phyloP scores from a whole-genome alignment of 257 asterid species.

The Jacaranda copaia region DNA sequence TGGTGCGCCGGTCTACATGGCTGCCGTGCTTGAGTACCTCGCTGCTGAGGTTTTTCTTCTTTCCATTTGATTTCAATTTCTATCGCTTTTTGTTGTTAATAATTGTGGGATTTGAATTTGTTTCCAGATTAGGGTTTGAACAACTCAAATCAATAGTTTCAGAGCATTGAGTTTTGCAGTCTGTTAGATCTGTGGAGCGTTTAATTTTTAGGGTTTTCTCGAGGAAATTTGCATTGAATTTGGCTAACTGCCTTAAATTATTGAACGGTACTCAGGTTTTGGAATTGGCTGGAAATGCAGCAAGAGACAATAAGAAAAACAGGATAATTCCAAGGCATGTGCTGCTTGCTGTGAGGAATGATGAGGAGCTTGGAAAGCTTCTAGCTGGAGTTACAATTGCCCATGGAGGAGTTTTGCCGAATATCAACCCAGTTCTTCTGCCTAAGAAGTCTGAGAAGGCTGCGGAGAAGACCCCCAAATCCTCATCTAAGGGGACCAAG shows the following conservation, averaged over 20 bases:
- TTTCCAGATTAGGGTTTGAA: conserved; percentile 23
- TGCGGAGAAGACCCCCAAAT: conserved; percentile 51
- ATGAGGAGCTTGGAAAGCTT: conserved; percentile 74
- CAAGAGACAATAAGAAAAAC: conserved; percentile 80
- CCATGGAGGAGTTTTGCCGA: conserved; percentile 77
- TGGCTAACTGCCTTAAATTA: too few relatives aligned
- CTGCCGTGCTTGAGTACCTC: conserved; percentile 61
- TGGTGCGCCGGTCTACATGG: conserved; percentile 60
- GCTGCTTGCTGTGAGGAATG: conserved; percentile 75
- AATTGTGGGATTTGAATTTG: not conserved
- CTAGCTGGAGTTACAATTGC: conserved; percentile 81
- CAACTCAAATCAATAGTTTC: too few relatives aligned
- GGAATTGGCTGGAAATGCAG: conserved; percentile 85
- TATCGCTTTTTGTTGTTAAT: not conserved
- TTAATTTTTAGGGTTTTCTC: not conserved
- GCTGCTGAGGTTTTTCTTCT: conserved; percentile 51
- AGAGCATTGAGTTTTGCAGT: not conserved
- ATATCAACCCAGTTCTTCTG: conserved; percentile 72
- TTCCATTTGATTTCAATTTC: too few relatives aligned
- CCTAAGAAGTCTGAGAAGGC: conserved; percentile 64
- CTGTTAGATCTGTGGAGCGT: not conserved
- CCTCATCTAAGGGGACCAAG: conserved; percentile 60
- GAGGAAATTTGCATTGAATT: too few relatives aligned
- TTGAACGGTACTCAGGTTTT: conserved; percentile 49
- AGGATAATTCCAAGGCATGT: conserved; percentile 80